Conservation (phyloP, 2,329 filamentous ascomycete genomes). For the Graphilbum fragrans region DNA sequence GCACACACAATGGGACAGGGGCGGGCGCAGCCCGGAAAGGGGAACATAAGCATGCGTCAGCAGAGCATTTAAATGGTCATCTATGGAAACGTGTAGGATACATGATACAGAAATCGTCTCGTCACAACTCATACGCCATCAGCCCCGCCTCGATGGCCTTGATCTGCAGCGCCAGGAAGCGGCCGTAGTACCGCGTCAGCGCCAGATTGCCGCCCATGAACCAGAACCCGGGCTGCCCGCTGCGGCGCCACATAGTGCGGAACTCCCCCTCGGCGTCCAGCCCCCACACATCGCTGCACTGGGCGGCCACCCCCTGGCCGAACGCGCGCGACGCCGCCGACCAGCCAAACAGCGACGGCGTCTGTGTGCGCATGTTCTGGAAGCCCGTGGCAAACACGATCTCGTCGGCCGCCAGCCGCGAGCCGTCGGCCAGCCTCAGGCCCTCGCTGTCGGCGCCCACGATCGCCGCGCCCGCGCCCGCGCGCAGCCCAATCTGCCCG, state of each 20-base stretch:
- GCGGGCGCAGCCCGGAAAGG: too few species aligned
- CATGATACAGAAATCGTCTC: neutral
- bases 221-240: slow-evolving; percentile 53
- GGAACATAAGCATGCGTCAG: too few species aligned
- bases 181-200: slow-evolving; percentile 47
- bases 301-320: slow-evolving; percentile 38
- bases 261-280: slow-evolving; percentile 44
- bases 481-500: slow-evolving; percentile 42
- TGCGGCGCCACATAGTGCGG: slow-evolving; percentile 44
- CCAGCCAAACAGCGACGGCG: slow-evolving; percentile 45
- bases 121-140: slow-evolving; percentile 2
- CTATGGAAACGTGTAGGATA: too few species aligned
- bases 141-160: slow-evolving; percentile 21
- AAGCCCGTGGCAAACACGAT: slow-evolving; percentile 46
- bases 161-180: slow-evolving; percentile 38
- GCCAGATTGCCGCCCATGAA: slow-evolving; percentile 54
- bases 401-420: slow-evolving; percentile 38
- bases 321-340: too few species aligned
- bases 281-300: slow-evolving; percentile 48
- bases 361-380: slow-evolving; percentile 54
- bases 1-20: too few species aligned
- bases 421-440: slow-evolving; percentile 34
- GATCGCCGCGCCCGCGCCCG: slow-evolving; percentile 33
- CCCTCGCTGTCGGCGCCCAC: slow-evolving; percentile 24
- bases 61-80: too few species aligned